Base-by-base conservation (phyloP, 2,329 filamentous ascomycete genomes). In the Talaromyces sp. region DNA sequence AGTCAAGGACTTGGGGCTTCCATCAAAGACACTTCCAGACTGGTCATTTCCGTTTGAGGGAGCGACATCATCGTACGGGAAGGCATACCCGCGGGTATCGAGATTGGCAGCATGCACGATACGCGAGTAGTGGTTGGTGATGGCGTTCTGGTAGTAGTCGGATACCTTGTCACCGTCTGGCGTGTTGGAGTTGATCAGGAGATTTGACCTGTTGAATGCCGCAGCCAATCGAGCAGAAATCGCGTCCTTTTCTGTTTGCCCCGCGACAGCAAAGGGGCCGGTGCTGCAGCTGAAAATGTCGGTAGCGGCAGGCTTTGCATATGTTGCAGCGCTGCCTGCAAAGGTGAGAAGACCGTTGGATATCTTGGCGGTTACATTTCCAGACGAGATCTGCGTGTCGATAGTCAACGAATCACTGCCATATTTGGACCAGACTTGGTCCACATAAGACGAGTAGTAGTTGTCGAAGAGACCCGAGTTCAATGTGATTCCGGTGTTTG, bases 201-300 rank as follows among this genome's bases (percentile, higher is more conserved):
- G 75, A 11, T 88, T 93, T 36, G 84, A 87, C 25, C 91, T 83
- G 75, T 93, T 92, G 69, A 93, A 85, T 0, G 88, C 89, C 1
- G 91, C 90, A 0, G 88, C 84, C 15, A 95, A 76, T n/a, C 91
- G 82, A 0, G 91, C 89, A 9, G 87, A 87, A 60, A 93, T 83
- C 47, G 87, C 86, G 63, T 84, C 83, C 70, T 82, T 80, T 68
- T 80, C 77, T 2, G 74, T 69, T 59, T 80, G 77, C 42, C 73
- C 74, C 4, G 67, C 67, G 5, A 76, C 73, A 1, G 75, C 80
- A 73, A 88, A 88, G 0, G 85, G 82, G 0, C 86, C 86, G 1
- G 82, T 85, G 66, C 83, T 86, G 75, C 87, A 89, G 39, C 82
- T 82, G 69, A 90, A 85, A 64, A 91, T 88, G 71, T 91, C 88